Percentiles rank a stretch among this genome's conserved stretches.
phyloP scores from a whole-genome alignment of 306 rosid species.

The Herpetospermum pedunculosum region DNA sequence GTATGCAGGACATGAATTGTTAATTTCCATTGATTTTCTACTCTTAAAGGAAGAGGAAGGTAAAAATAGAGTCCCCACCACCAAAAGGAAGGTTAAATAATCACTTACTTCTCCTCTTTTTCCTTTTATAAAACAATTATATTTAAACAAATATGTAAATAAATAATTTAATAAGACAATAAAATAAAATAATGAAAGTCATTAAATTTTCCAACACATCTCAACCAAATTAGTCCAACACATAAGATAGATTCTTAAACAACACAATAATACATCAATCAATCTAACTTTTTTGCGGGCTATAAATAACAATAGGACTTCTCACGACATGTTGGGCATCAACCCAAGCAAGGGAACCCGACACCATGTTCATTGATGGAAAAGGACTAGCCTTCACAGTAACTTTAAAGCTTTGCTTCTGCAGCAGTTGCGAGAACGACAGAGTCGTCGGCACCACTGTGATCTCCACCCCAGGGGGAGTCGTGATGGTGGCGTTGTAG shows the following conservation, averaged over 20 bases:
- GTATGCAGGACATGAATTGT: too few species aligned
- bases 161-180: too few species aligned
- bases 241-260: not conserved
- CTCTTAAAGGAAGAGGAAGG: too few species aligned
- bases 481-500: conserved; percentile 43
- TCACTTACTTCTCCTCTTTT: too few species aligned
- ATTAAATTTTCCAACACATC: too few species aligned
- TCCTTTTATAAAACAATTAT: too few species aligned
- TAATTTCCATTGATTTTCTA: too few species aligned
- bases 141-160: too few species aligned
- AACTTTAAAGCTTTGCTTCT: conserved; percentile 59
- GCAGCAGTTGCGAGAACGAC: conserved; percentile 26
- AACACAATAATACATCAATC: not conserved
- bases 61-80: too few species aligned
- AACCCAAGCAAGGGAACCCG: conserved; percentile 59
- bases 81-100: too few species aligned
- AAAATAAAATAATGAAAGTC: too few species aligned
- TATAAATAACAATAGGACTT: conserved; percentile 64
- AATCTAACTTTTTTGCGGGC: not conserved
- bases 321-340: conserved; percentile 37
- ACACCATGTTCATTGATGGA: conserved; percentile 25
- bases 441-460: conserved; percentile 39
- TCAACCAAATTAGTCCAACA: not conserved
- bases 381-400: conserved; percentile 50
- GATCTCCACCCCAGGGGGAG: conserved; percentile 58